Percentiles rank a stretch among this genome's conserved stretches.
Evolutionary conservation across 2,329 filamentous ascomycete species (phyloP).

Genomic region (Botrytis fabae): DNA sequence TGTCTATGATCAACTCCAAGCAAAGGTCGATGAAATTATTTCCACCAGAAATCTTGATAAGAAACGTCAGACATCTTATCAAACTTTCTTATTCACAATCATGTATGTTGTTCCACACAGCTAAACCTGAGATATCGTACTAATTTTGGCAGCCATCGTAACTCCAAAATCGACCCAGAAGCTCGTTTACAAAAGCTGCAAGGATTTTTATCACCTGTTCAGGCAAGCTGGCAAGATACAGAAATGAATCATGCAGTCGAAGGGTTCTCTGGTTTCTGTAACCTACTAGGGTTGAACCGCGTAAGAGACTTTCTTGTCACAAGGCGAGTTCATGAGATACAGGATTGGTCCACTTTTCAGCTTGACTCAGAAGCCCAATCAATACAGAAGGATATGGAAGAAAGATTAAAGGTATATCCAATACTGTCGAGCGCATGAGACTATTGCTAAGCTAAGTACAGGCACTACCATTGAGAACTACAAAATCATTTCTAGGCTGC

Average conservation of each 20-base stretch:
- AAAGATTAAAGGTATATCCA: conserved; percentile 62
- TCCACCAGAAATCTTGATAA: conserved; percentile 73
- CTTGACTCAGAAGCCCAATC: conserved; percentile 78
- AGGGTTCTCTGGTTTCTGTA: conserved; percentile 77
- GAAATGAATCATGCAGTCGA: conserved; percentile 68
- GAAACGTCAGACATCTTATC: conserved; percentile 81
- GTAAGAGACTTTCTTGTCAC: conserved; percentile 77
- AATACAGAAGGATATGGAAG: conserved; percentile 76
- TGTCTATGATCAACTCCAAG: conserved; percentile 85
- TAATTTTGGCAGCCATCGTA: conserved; percentile 65
- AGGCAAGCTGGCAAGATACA: conserved; percentile 74
- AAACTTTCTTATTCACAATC: conserved; percentile 90
- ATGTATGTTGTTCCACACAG: conserved; percentile 53
- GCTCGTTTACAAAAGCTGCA: conserved; percentile 70
- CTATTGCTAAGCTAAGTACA: conserved; percentile 17
- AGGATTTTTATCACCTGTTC: conserved; percentile 80
- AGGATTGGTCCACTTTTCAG: conserved; percentile 78
- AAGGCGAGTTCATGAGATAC: conserved; percentile 70
- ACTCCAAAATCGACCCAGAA: conserved; percentile 69
- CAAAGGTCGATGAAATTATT: conserved; percentile 78
- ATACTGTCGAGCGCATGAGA: background rate
- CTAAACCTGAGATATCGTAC: background rate
- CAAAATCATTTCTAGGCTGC: conserved; percentile 88
- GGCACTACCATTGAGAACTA: conserved; percentile 77
- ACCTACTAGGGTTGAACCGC: conserved; percentile 74